These are phyloP conservation scores for Coniochaeta prunicola DNA, from an alignment of 2,329 filamentous ascomycete genomes.

Conservation along the genomic window DNA sequence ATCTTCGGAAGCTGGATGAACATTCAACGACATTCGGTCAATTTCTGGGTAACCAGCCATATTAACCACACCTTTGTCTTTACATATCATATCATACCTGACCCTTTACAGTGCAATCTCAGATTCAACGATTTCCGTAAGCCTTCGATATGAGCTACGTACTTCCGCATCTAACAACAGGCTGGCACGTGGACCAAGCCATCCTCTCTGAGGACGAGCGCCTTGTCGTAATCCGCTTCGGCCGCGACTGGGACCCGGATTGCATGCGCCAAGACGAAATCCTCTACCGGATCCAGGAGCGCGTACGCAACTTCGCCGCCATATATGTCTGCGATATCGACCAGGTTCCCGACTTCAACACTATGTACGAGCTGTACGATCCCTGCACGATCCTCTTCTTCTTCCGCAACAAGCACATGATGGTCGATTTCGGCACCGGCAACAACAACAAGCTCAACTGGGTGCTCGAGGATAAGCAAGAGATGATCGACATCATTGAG, in stretches of 20 bases:
- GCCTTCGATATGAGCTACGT: constrained; percentile 61
- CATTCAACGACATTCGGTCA: constrained; percentile 1
- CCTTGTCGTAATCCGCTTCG: constrained; percentile 89
- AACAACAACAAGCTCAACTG: constrained; percentile 99
- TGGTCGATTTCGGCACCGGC: constrained; percentile 94
- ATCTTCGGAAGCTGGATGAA: background rate
- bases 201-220: constrained; percentile 82
- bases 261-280: constrained; percentile 78
- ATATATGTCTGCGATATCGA: constrained; percentile 94
- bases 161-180: constrained; percentile 82
- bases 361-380: constrained; percentile 74
- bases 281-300: constrained; percentile 87
- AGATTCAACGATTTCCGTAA: background rate
- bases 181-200: constrained; percentile 98
- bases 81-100: background rate
- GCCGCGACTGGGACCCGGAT: constrained; percentile 76
- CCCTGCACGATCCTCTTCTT: constrained; percentile 59
- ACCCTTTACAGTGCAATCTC: background rate
- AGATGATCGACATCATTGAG: constrained; percentile 97
- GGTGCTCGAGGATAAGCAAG: constrained; percentile 95
- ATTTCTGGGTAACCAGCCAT: background rate
- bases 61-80: background rate
- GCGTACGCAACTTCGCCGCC: constrained; percentile 86
- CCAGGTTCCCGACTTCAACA: constrained; percentile 85
- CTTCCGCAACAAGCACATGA: constrained; percentile 98